Base-by-base conservation (phyloP, 768 basidiomycete genomes). In the Tulasnella sp. region DNA sequence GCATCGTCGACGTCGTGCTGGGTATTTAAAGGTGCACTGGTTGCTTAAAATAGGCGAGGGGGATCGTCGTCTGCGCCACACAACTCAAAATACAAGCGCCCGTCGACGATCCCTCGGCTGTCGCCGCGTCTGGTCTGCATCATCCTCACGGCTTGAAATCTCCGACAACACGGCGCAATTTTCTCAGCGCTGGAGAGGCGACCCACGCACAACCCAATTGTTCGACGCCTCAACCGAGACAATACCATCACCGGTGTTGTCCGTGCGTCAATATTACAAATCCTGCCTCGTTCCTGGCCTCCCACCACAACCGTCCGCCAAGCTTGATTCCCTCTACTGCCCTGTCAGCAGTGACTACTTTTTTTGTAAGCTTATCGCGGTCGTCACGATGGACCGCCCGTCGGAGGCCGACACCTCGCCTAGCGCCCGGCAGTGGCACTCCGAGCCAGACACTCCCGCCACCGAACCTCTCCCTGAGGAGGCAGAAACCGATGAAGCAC, bases 401-500 rank as follows among this genome's bases (percentile, higher is more conserved):
- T 37, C 18, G 18, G 64, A 37, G 64, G 16, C 64, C 28, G 5
- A 0, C 34, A 69, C 24, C 31, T 28, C 7, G 14, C 64, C 64
- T 6, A 14, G 31, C 6, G 64, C 64, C 18, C 16, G 31, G 64
- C 64, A 7, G 31, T 37, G 31, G 64, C 34, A 37, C 64, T 37
- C 64, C 64, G 31, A 69, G 37, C 64, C 31, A 16, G 64, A 31
- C 31, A 34, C 16, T 20, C 64, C 16, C 14, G 12, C 31, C 64
- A 69, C 64, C 28, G 14, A 37, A 6, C 34, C 16, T 14, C 34
- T 37, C n/a, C 2, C 31, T 4, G 37, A 37, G 37, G 37, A 37
- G 37, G 37, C 37, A 6, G 37, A 6, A 37, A 16, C 14, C 31
- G 9, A 69, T 16, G 34, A 69, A 12, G 28, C 28, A 18, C 86